Percentiles rank a stretch among this genome's conserved stretches.
These are phyloP conservation scores for Croton setiger DNA, from an alignment of 441 rosid genomes.

Conservation along the genomic window DNA sequence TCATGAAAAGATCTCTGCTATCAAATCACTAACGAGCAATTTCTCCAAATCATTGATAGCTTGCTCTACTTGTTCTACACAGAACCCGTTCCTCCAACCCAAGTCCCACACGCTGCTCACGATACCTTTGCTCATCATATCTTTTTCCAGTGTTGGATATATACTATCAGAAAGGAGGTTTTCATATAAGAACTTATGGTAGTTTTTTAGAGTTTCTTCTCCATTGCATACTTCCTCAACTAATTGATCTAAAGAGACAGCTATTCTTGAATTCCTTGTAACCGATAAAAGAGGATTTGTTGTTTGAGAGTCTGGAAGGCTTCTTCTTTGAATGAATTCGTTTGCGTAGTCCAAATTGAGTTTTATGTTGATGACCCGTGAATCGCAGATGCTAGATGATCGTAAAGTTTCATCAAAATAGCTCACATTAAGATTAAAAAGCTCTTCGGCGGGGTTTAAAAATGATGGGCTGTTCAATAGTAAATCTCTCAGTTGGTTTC, in stretches of 20 bases:
- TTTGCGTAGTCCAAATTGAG: constrained; percentile 57
- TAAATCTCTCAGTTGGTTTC: constrained; percentile 36
- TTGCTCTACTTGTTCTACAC: constrained; percentile 45
- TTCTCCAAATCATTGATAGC: constrained; percentile 57
- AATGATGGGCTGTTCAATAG: constrained; percentile 46
- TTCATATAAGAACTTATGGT: constrained; percentile 28
- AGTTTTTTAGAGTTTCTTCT: constrained; percentile 43
- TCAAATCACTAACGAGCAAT: constrained; percentile 45
- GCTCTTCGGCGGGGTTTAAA: constrained; percentile 43
- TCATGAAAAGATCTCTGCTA: constrained; percentile 48
- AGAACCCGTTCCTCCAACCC: constrained; percentile 71
- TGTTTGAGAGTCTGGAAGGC: constrained; percentile 37
- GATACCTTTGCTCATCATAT: constrained; percentile 46
- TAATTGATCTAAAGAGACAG: constrained; percentile 44
- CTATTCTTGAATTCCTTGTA: constrained; percentile 26
- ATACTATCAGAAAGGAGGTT: constrained; percentile 34
- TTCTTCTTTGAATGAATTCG: constrained; percentile 51
- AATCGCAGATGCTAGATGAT: constrained; percentile 15
- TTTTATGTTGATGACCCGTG: constrained; percentile 23
- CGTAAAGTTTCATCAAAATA: constrained; percentile 19
- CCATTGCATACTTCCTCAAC: constrained; percentile 53
- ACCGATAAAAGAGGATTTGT: constrained; percentile 20
- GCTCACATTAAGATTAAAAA: constrained; percentile 37
- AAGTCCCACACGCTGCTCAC: constrained; percentile 66
- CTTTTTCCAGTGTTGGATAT: constrained; percentile 49